Conservation (phyloP, 305 asterid genomes). For the Salvia sclarea region DNA sequence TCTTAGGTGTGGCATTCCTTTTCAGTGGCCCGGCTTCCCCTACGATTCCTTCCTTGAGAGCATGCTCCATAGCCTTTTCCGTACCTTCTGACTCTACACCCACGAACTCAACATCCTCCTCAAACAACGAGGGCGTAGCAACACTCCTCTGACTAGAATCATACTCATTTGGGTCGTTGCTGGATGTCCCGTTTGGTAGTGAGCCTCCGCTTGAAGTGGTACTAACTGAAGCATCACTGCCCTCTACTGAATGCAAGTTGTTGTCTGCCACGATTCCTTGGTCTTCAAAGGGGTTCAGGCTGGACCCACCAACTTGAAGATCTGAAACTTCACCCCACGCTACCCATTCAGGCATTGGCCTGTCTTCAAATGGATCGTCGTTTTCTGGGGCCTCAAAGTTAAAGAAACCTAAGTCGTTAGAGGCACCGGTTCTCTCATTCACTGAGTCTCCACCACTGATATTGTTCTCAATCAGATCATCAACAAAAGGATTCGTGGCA, state of each 20-base stretch:
- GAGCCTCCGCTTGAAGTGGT: slow-evolving; percentile 42
- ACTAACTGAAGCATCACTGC: slow-evolving; percentile 22
- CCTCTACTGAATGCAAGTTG: slow-evolving; percentile 27
- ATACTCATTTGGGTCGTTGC: slow-evolving; percentile 40
- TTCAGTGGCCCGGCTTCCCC: slow-evolving; percentile 88
- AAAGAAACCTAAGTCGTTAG: slow-evolving; percentile 56
- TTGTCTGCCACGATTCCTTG: slow-evolving; percentile 31
- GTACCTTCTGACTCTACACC: slow-evolving; percentile 91
- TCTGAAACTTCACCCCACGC: slow-evolving; percentile 79
- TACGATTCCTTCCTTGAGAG: slow-evolving; percentile 86
- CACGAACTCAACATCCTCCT: slow-evolving; percentile 95
- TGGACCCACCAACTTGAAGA: slow-evolving; percentile 61
- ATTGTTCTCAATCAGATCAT: slow-evolving; percentile 35
- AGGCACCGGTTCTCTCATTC: slow-evolving; percentile 36
- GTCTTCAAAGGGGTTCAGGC: slow-evolving; percentile 74
- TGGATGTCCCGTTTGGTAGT: slow-evolving; percentile 48
- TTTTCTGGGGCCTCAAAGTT: slow-evolving; percentile 66
- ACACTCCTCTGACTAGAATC: slow-evolving; percentile 43
- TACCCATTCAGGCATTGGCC: slow-evolving; percentile 94
- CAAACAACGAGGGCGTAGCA: slow-evolving; percentile 77
- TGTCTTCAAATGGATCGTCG: slow-evolving; percentile 73
- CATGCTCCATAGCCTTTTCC: slow-evolving; percentile 91
- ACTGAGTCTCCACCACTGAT: slow-evolving; percentile 34
- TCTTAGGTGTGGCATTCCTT: slow-evolving; percentile 46
- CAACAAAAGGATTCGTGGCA: slow-evolving; percentile 36